Evolutionary conservation across 2,329 filamentous ascomycete genomes (phyloP).

Genomic region (Lachnellula hyalina): DNA sequence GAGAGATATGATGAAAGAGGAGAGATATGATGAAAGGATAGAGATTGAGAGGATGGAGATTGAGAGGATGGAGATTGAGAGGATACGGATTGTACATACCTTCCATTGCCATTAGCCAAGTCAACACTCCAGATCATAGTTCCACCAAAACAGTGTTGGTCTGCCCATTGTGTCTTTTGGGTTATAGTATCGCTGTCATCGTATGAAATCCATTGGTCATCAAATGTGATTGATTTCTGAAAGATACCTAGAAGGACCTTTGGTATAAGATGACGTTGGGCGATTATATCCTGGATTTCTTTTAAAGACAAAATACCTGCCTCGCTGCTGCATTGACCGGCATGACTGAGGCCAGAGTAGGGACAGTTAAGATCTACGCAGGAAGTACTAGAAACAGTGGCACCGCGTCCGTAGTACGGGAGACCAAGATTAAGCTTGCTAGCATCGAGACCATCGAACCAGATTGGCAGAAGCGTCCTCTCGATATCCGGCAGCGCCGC

Average conservation of each 20-base stretch:
- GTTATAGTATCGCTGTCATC: constrained; percentile 36
- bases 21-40: too few relatives aligned
- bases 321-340: constrained; percentile 29
- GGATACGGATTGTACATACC: constrained; percentile 1
- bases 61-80: too few relatives aligned
- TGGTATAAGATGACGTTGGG: constrained; percentile 17
- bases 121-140: constrained; percentile 29
- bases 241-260: constrained; percentile 21
- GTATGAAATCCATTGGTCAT: constrained; percentile 38
- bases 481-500: constrained; percentile 40
- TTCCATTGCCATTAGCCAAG: constrained; percentile 18
- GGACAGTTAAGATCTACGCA: constrained; percentile 26
- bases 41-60: too few relatives aligned
- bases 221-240: constrained; percentile 28
- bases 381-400: constrained; percentile 28
- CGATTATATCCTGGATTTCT: constrained; percentile 32
- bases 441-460: constrained; percentile 37
- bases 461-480: constrained; percentile 35
- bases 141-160: constrained; percentile 28
- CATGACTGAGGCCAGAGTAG: constrained; percentile 16
- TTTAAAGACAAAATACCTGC: constrained; percentile 29
- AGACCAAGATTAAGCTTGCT: constrained; percentile 43
- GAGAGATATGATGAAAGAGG: neutral
- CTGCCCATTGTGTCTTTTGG: constrained; percentile 27
- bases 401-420: constrained; percentile 43